Conservation (phyloP, 2,329 filamentous ascomycete genomes). For the Exophiala aquamarina region DNA sequence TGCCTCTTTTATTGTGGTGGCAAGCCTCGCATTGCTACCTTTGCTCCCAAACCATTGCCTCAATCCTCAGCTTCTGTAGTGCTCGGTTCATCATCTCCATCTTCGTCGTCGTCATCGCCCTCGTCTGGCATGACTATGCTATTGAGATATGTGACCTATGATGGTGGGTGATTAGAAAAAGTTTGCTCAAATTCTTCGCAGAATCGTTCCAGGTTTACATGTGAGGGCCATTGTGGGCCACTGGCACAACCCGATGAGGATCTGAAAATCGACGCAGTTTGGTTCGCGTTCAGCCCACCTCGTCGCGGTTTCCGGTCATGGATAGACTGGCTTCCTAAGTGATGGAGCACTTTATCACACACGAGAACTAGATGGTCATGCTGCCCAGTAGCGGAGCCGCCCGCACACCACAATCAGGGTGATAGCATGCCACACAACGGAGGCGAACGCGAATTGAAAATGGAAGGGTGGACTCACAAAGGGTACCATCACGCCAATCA, state of each 20-base stretch:
- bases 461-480: conserved; percentile 65
- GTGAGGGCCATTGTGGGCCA: too few species aligned
- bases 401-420: conserved; percentile 3
- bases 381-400: conserved; percentile 3
- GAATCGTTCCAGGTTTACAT: background rate
- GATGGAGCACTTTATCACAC: background rate
- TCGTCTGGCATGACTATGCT: conserved; percentile 72
- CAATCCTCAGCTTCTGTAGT: conserved; percentile 19
- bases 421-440: background rate
- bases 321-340: conserved; percentile 3
- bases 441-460: conserved; percentile 19
- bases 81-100: conserved; percentile 25
- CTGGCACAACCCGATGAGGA: background rate
- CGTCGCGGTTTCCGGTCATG: background rate
- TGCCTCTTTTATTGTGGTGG: conserved; percentile 9
- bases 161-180: conserved; percentile 18
- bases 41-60: conserved; percentile 5
- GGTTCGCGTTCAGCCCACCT: conserved; percentile 8
- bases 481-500: conserved; percentile 68
- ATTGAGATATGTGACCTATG: conserved; percentile 69
- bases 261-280: conserved; percentile 3
- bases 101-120: conserved; percentile 33
- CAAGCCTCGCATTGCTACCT: background rate
- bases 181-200: background rate
- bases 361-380: conserved; percentile 12